Base-by-base conservation (phyloP, 495 filamentous ascomycete species). In the Neurospora sp. region DNA sequence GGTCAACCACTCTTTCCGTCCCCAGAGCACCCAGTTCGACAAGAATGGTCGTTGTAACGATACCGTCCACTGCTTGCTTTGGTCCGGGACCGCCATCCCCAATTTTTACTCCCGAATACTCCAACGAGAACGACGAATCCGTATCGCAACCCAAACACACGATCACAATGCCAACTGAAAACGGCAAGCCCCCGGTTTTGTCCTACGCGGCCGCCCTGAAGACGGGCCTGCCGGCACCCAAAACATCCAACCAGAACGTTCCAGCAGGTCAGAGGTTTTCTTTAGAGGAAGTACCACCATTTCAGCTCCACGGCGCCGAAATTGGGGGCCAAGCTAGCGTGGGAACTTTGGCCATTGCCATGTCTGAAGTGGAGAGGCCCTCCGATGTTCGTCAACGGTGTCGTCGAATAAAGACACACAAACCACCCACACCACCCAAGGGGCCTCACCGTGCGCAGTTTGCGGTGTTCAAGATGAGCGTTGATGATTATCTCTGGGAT, bases 1-100 rank as follows among this genome's bases (percentile, higher is more conserved):
- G 84, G 96, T 98, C 85, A 96, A 97, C 88, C 86, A 97, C 87
- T 93, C 92, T 74, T 98, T 98, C 91, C 93, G 93, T 77, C 88
- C 97, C 71, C 87, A 90, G 81, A 87, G 87, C 80, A 93, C 93
- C 46, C 84, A 82, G 60, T 91, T 92, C 84, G 93, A 96, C 87
- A 96, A 95, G 90, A 93, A 96, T 81, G 80, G 80, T 35, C 35
- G 35, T 35, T 35, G 35, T 35, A 16, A 42, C 0, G 40, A 42
- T 18, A 42, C 40, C 5, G 14, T 42, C 40, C 40, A 42, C 40
- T 42, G 40, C 2, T 4, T 42, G 5, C 40, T 41, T 0, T 16
- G 40, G 40, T 16, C 40, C 4, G 40, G 18, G 40, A 18, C 40
- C 4, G 5, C 40, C 40, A 41, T 41, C 1, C 40, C 40, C 5